Base-by-base conservation (phyloP, 257 asterid species). In the Salvia hispanica region DNA sequence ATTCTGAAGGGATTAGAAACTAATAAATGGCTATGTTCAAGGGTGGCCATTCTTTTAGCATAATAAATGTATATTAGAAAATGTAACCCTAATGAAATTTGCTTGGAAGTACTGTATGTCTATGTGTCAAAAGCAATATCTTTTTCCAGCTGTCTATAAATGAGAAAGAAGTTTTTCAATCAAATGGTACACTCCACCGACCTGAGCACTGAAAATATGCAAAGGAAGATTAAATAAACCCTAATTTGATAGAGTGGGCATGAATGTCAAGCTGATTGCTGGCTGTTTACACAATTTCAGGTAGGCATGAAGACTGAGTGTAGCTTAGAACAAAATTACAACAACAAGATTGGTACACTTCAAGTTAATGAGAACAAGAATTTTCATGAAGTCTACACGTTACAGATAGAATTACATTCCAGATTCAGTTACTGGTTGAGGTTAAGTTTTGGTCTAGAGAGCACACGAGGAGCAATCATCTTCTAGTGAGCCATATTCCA, bases 391-490 rank as follows among this genome's bases (percentile, higher is more conserved):
- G 74, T 45, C 56, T 18, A 60, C 5, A 45, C 9, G 73, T 69
- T 55, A 72, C 72, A 72, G 64, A 69, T 16, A 74, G 6, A 59
- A 42, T 72, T 71, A 67, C 78, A 80, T 59, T 51, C 74, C 62
- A 67, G 71, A 73, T 48, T 48, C 50, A 64, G 62, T 42, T 46
- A 50, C 52, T 34, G 71, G 69, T 60, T 54, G 10, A 66, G 56
- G 56, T 44, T 39, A 62, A 57, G 53, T 39, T 42, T 42, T 45
- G 75, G 64, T 46, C 69, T 37, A 64, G 77, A 40, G 43, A 43
- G 62, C 74, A 47, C 15, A 53, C 16, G 7, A 52, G 61, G 53
- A 61, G 53, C 54, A 28, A 66, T 48, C 74, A 60, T 76, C 72
- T 67, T 71, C 72, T 33, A 62, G 67, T 57, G 48, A 25, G 58